A percentile compares a stretch with the other conserved stretches of the same genome.
Evolutionary conservation across 352 stramenopile genomes (phyloP).

Genomic region (Pythium brassicae): DNA sequence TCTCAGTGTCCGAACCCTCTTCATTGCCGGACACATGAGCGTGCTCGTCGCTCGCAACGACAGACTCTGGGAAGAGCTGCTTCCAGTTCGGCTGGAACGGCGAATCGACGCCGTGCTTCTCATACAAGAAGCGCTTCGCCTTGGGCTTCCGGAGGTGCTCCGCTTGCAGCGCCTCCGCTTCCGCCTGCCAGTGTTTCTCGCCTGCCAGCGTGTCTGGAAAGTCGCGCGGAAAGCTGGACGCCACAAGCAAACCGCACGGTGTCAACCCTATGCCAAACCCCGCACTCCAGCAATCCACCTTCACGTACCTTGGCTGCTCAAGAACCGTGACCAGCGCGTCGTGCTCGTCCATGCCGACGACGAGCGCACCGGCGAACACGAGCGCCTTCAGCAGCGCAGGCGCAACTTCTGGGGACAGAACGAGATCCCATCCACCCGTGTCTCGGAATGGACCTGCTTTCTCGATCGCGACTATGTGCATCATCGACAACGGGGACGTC

Average conservation of each 20-base stretch:
- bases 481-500: neutral
- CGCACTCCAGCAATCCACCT: neutral
- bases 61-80: conserved; percentile 26
- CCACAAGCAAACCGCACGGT: conserved; percentile 4
- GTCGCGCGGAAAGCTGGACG: conserved; percentile 64
- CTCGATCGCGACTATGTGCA: conserved; percentile 44
- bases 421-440: conserved; percentile 65
- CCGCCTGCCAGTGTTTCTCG: conserved; percentile 45
- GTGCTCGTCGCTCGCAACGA: neutral
- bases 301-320: conserved; percentile 33
- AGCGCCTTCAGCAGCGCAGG: conserved; percentile 52
- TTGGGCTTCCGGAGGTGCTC: conserved; percentile 55
- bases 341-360: conserved; percentile 71
- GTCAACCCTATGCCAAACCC: neutral
- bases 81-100: conserved; percentile 65
- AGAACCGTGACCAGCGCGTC: conserved; percentile 51
- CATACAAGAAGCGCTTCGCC: conserved; percentile 58
- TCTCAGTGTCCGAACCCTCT: conserved; percentile 10
- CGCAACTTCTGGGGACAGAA: conserved; percentile 39
- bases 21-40: neutral
- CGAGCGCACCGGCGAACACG: conserved; percentile 59
- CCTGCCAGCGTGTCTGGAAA: conserved; percentile 67
- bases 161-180: conserved; percentile 15
- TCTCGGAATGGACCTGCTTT: conserved; percentile 35
- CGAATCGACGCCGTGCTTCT: conserved; percentile 48